phyloP scores from a whole-genome alignment of 1,284 basidiomycete genomes.

The Peniophora sp. region DNA sequence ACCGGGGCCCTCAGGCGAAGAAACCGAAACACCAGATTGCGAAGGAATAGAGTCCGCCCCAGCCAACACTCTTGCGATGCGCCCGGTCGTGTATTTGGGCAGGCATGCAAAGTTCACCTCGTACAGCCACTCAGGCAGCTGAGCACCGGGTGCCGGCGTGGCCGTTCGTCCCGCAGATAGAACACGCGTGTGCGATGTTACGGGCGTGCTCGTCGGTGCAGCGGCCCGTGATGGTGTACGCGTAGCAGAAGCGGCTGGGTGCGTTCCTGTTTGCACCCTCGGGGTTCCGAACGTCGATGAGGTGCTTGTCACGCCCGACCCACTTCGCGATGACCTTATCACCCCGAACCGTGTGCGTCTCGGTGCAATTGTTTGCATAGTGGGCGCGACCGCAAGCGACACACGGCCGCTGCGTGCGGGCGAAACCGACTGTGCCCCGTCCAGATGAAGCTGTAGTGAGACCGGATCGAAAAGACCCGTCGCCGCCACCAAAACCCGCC shows the following conservation, averaged over 20 bases:
- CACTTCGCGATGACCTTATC: not conserved
- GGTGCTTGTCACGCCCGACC: too few species aligned
- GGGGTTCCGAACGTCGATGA: not conserved
- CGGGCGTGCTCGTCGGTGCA: not conserved
- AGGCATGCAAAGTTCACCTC: not conserved
- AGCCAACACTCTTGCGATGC: not conserved
- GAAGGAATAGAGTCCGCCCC: not conserved
- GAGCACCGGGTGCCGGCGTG: conserved; percentile 8
- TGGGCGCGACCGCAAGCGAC: not conserved
- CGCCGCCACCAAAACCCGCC: too few species aligned
- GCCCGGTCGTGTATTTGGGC: not conserved
- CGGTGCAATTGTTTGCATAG: not conserved
- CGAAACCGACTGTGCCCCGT: too few species aligned
- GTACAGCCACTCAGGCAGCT: not conserved
- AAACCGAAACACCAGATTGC: not conserved
- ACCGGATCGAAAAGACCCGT: too few species aligned
- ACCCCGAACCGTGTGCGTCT: not conserved
- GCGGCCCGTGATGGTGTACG: not conserved
- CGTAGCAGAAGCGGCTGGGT: too few species aligned
- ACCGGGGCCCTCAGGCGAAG: not conserved
- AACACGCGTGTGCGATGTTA: conserved; percentile 8
- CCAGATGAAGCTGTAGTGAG: too few species aligned
- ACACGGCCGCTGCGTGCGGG: too few species aligned
- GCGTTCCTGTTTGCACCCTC: too few species aligned
- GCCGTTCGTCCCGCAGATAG: conserved; percentile 9